A percentile compares a stretch with the other conserved stretches of the same genome.
Evolutionary conservation across 768 basidiomycete genomes (phyloP).

Genomic region (Mycena vulgaris): DNA sequence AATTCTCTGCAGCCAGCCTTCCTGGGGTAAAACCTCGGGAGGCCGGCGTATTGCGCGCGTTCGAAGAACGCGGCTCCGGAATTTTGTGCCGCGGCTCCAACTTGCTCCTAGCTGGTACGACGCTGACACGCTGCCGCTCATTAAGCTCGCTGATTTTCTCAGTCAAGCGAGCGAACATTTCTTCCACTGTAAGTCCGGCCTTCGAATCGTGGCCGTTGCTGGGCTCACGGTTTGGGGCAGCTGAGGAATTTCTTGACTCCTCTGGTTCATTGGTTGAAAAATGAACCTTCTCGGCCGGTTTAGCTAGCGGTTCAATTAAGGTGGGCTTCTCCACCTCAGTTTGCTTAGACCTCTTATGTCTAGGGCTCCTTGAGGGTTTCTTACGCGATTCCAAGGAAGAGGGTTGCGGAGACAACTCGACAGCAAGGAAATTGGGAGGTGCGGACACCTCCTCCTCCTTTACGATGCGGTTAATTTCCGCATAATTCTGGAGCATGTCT

Average conservation of each 20-base stretch:
- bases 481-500: too few relatives aligned
- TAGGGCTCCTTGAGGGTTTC: conserved; percentile 7
- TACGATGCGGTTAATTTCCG: too few relatives aligned
- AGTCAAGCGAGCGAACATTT: not conserved
- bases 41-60: not conserved
- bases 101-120: not conserved
- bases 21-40: not conserved
- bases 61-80: not conserved
- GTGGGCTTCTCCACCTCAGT: too few relatives aligned
- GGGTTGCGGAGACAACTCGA: not conserved
- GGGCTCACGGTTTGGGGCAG: too few relatives aligned
- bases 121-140: not conserved
- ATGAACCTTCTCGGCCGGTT: not conserved
- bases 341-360: not conserved
- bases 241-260: not conserved
- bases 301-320: not conserved
- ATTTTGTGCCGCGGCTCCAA: too few relatives aligned
- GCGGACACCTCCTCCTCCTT: too few relatives aligned
- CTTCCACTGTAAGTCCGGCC: not conserved
- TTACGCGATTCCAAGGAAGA: not conserved
- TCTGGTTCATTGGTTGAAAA: not conserved
- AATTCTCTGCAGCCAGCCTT: not conserved
- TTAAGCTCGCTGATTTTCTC: conserved; percentile 19
- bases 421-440: too few relatives aligned
- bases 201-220: not conserved